Evolutionary conservation across 140 eudicot species (phyloP), one percentile per base, ranked within the genome.

Genomic region (Ambrosia hybrid): DNA sequence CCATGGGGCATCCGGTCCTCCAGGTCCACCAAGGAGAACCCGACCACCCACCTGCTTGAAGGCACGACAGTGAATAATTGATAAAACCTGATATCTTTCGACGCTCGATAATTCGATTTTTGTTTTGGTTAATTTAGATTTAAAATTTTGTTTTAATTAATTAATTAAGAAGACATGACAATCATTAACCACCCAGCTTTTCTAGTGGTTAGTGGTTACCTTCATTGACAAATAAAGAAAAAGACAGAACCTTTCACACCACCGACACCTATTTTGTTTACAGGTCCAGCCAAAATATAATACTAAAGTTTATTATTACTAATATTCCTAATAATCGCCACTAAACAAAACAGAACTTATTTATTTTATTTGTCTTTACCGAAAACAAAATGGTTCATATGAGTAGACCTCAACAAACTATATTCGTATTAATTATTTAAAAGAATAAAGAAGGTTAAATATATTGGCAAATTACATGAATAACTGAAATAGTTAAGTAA

Each of bases 231-330:
- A 56, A 56, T 15, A 56, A 53, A 3, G 11, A 16, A 65, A 64
- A 74, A 13, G 11, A 58, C 41, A 62, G 14, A 62, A n/a, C 34
- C 51, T 14, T 63, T 63, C 68, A 76, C 65, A 69, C 75, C 81
- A 76, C 66, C 76, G 71, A 76, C 81, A 41, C 71, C 8, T 8
- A 9, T 33, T 75, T 76, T 57, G 10, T 76, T 46, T 76, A 14
- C 34, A 16, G 17, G 43, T 75, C 59, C 63, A 21, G 26, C 26
- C 52, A 46, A 67, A 39, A 63, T 56, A 45, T 9, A 76, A n/a
- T 57, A 26, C 2, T 10, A 16, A 38, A 14, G 63, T 13, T 38
- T 41, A 0, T 5, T 41, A 3, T 63, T 64, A 64, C 6, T 64
- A 39, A 38, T n/a, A 5, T 64, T 8, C 3, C 11, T 38, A 63